Percentiles rank a stretch among this genome's conserved stretches.
phyloP scores from a whole-genome alignment of 2,329 filamentous ascomycete genomes.

The Pseudogymnoascus sp. region DNA sequence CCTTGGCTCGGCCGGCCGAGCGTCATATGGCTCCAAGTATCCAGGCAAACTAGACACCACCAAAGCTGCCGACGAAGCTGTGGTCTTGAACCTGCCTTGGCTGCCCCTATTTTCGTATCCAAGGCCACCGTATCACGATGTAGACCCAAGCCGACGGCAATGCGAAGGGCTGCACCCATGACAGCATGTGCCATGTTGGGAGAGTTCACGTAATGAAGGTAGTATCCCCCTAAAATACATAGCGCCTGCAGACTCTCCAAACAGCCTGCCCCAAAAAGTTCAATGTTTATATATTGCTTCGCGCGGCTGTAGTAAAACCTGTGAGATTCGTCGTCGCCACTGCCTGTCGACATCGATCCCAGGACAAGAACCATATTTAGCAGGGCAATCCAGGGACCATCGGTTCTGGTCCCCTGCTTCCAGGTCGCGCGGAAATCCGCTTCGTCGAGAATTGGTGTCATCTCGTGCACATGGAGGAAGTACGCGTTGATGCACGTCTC shows the following conservation, averaged over 20 bases:
- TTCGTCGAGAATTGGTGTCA: constrained; percentile 13
- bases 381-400: constrained; percentile 14
- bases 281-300: neutral
- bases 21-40: constrained; percentile 29
- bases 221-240: constrained; percentile 20
- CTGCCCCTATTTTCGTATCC: neutral
- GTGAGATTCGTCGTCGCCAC: constrained; percentile 14
- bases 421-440: constrained; percentile 3
- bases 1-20: constrained; percentile 2
- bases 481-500: constrained; percentile 10
- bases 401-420: neutral
- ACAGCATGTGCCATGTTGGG: constrained; percentile 23
- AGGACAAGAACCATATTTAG: constrained; percentile 14
- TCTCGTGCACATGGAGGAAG: constrained; percentile 11
- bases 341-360: constrained; percentile 9
- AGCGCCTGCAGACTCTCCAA: constrained; percentile 21
- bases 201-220: constrained; percentile 22
- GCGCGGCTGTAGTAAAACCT: neutral
- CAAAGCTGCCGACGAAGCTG: constrained; percentile 28
- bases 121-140: constrained; percentile 15
- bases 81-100: constrained; percentile 20
- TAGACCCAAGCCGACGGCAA: constrained; percentile 19
- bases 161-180: constrained; percentile 18
- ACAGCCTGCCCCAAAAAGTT: constrained; percentile 11
- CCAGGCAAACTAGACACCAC: constrained; percentile 38